Base-by-base conservation (phyloP, 164 flowering plant species). In the Chloranthus sessilifolius region DNA sequence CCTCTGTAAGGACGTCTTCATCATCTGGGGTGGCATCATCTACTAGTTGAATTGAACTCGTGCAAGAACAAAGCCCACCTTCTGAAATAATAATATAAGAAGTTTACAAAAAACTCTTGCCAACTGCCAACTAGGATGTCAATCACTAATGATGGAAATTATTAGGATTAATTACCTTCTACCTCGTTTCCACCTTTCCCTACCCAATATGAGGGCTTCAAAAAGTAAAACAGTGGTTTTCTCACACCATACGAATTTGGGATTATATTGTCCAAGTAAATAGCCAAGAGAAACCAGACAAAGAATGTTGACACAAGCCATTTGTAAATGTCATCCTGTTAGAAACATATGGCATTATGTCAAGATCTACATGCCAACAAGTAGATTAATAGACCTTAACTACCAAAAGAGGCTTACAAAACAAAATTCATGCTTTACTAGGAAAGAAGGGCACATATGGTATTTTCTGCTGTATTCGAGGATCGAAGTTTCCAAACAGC, bases 1-100 rank as follows among this genome's bases (percentile, higher is more conserved):
- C 96, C 66, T 94, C 99, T 63, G 77, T 80, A 63, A 65, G 82
- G 35, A 94, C 97, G 67, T 94, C 97, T 75, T 75, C 92, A 62
- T 94, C 99, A 63, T 81, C 85, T 39, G 81, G 90, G 39, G 57
- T 52, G 21, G 50, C 62, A 52, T 59, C 66, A 27, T 80, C 89
- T 55, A 47, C 8, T 42, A 68, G 69, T 50, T 95, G 89, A 56
- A 58, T 58, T 46, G 87, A 79, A 50, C 80, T 48, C 1, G 42
- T 48, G 68, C 95, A 92, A 55, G 84, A 76, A 65, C 88, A 85
- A 57, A 82, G 57, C 54, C 87, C 77, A 52, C 94, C 94, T 73
- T 83, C 96, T 88, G 57, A 36, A 44, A 60, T 33, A 43, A 59
- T 41, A 60, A 27, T 4, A 59, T 29, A 20, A 43, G 36, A 16